Evolutionary conservation across 2,329 filamentous ascomycete genomes (phyloP), one percentile per base, ranked within the genome.

Genomic region (Hypoxylon sp.): DNA sequence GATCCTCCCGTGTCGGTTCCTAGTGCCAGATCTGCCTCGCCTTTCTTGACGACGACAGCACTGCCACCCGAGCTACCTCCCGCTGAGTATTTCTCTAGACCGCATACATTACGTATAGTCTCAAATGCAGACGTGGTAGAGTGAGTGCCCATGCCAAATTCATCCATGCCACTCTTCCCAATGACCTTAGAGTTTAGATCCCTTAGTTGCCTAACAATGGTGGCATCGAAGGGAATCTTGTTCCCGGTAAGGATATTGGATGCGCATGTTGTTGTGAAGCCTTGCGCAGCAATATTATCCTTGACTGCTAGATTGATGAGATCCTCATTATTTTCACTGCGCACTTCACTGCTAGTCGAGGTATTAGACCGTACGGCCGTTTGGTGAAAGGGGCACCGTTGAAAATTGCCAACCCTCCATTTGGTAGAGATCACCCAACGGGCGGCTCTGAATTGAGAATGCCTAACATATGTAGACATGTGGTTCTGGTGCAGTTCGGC

Each of bases 1-100:
- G 93, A 97, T 13, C 94, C 94, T 71, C 94, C 94, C 0, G 94
- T 99, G 78, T 99, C 96, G 19, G 96, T 98, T 17, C 96, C 96
- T 29, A 99, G 82, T 6, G 94, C 94, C 39, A 89, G 63, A 26
- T 87, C 83, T 0, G 84, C 85, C 3, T 84, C 81, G 22, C 86
- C 86, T 0, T 86, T 84, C 19, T 87, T 89, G 39, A 98, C 93
- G 13, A 94, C 93, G 9, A 97, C 88, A 2, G 96, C 96, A 78
- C 94, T 98, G 17, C 96, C 96, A 46, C 96, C 96, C 3, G 95
- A 98, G 78, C 94, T 98, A 31, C 94, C 94, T 39, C 94, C 94
- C 0, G 92, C 91, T 0, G 94, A 96, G 26, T 75, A 75, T 17
- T 52, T 61, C 14, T 74, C 68, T 1, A 77, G 66, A 0, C 76